Evolutionary conservation across 176 grass and related monocot genomes (phyloP).

Genomic region (Triticum timopheevii): DNA sequence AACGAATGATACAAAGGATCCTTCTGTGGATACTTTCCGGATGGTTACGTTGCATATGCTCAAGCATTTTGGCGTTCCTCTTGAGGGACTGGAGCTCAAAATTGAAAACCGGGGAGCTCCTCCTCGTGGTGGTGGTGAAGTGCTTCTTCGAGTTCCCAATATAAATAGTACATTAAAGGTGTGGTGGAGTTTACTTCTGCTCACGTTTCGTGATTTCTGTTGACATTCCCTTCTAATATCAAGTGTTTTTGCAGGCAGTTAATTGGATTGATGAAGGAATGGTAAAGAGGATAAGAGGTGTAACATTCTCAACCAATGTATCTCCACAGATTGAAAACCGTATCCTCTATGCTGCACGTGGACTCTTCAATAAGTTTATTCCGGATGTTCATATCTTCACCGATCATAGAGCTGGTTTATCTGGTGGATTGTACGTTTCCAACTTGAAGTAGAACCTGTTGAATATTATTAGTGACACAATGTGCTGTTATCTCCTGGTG

Average conservation of each 20-base stretch:
- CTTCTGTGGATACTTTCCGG: conserved; percentile 72
- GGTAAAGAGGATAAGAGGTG: conserved; percentile 94
- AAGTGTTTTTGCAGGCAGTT: conserved; percentile 42
- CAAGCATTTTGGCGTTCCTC: conserved; percentile 80
- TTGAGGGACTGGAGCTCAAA: conserved; percentile 83
- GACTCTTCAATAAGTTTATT: conserved; percentile 82
- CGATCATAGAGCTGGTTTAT: conserved; percentile 63
- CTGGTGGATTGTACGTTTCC: conserved; percentile 64
- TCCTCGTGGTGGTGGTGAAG: conserved; percentile 83
- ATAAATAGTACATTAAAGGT: conserved; percentile 63
- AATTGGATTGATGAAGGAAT: conserved; percentile 90
- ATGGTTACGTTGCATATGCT: conserved; percentile 86
- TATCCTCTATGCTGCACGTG: conserved; percentile 79
- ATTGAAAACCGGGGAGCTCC: conserved; percentile 78
- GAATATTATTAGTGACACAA: background rate
- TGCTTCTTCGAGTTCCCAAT: conserved; percentile 74
- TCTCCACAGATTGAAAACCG: conserved; percentile 69
- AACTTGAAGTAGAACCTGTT: background rate
- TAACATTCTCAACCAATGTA: conserved; percentile 78
- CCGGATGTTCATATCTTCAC: conserved; percentile 92
- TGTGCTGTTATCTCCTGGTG: conserved; percentile 11
- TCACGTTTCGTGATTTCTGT: background rate
- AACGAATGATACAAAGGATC: conserved; percentile 87
- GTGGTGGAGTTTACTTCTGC: conserved; percentile 10
- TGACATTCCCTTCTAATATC: conserved; percentile 11